Base-by-base conservation (phyloP, 331 rosid genomes). In the Prunus yedoensis region DNA sequence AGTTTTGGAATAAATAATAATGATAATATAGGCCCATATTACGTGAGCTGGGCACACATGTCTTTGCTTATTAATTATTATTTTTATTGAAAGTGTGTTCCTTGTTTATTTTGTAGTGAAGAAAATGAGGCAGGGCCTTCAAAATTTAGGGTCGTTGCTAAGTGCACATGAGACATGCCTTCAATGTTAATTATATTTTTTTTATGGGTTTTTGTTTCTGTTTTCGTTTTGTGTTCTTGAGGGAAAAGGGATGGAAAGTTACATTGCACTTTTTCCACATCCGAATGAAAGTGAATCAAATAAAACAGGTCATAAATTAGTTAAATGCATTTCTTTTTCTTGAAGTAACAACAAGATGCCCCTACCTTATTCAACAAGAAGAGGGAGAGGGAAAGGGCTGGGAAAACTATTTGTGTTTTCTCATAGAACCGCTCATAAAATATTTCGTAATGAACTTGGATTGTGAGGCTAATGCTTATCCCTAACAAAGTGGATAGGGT, bases 251-350 rank as follows among this genome's bases (percentile, higher is more conserved):
- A 60, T 51, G 5, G 49, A 74, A 35, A 23, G 53, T 32, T 64
- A 28, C 45, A 16, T 46, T 75, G 38, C 2, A 35, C 2, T 51
- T 32, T 5, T 5, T 75, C 54, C 12, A 75, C 59, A 23, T 28
- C 69, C 9, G 9, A 38, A 38, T 38, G 9, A 38, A 38, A 38
- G 75, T 54, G 38, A 1, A 52, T 35, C 23, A 9, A 38, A 38
- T 38, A 38, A 38, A 38, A 38, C 2, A 38, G 43, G 9, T 6
- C 1, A 38, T 38, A 10, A 14, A 65, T 18, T n/a, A 18, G 59
- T 60, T 73, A 14, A 46, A 27, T 60, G 60, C 28, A 70, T 83
- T 83, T 79, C 73, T 71, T 75, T 79, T 70, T 64, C 80, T 66
- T 79, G 38, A 79, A 75, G 78, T 50, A 74, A 78, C 80, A 73